These are phyloP conservation scores for Diaporthe helianthi DNA, from an alignment of 2,329 filamentous ascomycete genomes.

Conservation along the genomic window DNA sequence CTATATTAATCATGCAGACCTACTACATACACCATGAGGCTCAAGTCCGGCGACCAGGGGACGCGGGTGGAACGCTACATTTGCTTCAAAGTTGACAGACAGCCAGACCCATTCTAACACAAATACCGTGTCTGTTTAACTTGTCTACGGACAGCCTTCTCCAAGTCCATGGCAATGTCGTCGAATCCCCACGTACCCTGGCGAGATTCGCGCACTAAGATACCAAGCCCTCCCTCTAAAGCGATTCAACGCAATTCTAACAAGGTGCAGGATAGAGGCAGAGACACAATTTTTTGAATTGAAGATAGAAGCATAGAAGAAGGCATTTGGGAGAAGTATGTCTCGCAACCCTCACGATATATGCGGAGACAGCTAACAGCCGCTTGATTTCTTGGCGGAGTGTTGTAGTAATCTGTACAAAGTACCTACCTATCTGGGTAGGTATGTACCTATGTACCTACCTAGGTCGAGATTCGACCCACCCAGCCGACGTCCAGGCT, in stretches of 20 bases:
- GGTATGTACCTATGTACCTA: too few relatives aligned
- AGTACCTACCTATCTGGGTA: too few relatives aligned
- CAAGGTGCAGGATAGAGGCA: too few relatives aligned
- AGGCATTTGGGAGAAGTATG: too few relatives aligned
- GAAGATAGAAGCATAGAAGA: too few relatives aligned
- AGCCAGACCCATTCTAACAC: neutral
- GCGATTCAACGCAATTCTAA: neutral
- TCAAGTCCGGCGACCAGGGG: neutral
- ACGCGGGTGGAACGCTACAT: neutral
- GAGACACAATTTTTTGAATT: too few relatives aligned
- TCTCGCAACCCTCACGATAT: neutral
- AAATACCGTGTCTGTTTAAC: too few relatives aligned
- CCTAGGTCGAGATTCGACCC: neutral
- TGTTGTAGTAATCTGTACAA: too few relatives aligned
- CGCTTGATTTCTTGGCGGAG: neutral
- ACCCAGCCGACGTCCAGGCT: conserved; percentile 9
- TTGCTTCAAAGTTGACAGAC: neutral
- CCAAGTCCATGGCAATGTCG: neutral
- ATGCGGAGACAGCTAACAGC: neutral
- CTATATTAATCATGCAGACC: neutral
- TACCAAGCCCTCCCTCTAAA: neutral
- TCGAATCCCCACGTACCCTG: neutral
- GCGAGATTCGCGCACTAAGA: too few relatives aligned
- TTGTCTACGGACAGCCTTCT: neutral
- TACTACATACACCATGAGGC: neutral